Percentiles rank a stretch among this genome's conserved stretches.
phyloP scores from a whole-genome alignment of 768 basidiomycete genomes.

The Mycena belliarum region DNA sequence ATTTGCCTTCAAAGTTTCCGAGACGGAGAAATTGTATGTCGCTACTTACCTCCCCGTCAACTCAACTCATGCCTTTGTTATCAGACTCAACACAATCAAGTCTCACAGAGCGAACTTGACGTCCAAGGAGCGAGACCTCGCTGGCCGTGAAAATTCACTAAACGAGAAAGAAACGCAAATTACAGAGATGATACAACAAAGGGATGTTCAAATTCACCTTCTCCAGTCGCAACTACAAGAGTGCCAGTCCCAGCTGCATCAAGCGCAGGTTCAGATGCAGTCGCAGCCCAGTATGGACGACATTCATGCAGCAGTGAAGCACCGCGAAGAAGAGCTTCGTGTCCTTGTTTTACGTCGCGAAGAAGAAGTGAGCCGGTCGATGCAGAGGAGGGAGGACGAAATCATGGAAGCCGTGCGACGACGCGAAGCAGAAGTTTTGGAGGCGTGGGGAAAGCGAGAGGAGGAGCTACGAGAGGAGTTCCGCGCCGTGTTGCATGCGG shows the following conservation, averaged over 20 bases:
- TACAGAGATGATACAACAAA: constrained; percentile 46
- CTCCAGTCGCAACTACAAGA: constrained; percentile 42
- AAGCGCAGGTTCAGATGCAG: constrained; percentile 26
- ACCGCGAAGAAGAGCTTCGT: constrained; percentile 21
- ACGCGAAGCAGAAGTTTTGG: constrained; percentile 70
- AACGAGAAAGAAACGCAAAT: constrained; percentile 59
- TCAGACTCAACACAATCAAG: constrained; percentile 67
- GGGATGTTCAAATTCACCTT: constrained; percentile 58
- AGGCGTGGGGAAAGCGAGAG: constrained; percentile 65
- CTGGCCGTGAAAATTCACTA: constrained; percentile 54
- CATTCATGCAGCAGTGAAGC: constrained; percentile 38
- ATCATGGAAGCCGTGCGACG: constrained; percentile 59
- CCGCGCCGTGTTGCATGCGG: constrained; percentile 23
- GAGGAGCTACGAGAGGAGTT: constrained; percentile 51
- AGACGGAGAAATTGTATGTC: constrained; percentile 76
- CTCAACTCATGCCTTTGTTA: not conserved
- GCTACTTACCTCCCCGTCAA: not conserved
- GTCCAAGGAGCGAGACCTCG: constrained; percentile 65
- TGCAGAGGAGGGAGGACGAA: constrained; percentile 24
- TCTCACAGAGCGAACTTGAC: constrained; percentile 55
- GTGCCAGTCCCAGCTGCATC: constrained; percentile 41
- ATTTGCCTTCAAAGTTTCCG: constrained; percentile 68
- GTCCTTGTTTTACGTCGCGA: constrained; percentile 21
- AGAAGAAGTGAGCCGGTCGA: constrained; percentile 22
- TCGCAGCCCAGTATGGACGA: constrained; percentile 35